These are phyloP conservation scores for Neospermospora avenae DNA, from an alignment of 2,329 filamentous ascomycete species.

Conservation along the genomic window DNA sequence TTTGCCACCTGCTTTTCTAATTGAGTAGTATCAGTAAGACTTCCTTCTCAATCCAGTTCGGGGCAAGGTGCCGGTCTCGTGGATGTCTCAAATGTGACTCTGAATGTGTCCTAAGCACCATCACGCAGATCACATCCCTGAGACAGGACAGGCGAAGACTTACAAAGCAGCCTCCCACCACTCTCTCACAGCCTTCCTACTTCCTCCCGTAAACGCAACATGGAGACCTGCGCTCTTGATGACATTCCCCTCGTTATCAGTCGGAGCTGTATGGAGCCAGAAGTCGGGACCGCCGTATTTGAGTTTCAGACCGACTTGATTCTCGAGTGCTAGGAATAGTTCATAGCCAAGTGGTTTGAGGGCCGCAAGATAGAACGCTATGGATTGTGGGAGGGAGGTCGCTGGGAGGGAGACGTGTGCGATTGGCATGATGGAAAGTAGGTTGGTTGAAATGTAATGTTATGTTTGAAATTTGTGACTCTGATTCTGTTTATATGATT, in stretches of 20 bases:
- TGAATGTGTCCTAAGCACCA: too few relatives aligned
- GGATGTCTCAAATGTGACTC: too few relatives aligned
- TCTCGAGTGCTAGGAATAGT: slow-evolving; percentile 8
- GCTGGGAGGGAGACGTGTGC: slow-evolving; percentile 20
- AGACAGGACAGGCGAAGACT: too few relatives aligned
- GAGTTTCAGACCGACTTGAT: neutral
- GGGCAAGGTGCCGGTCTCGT: too few relatives aligned
- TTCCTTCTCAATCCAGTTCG: neutral
- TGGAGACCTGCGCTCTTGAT: neutral
- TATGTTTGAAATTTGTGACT: too few relatives aligned
- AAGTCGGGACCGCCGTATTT: slow-evolving; percentile 18
- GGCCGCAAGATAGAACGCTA: slow-evolving; percentile 13
- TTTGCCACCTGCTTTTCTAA: slow-evolving; percentile 18
- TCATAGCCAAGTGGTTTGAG: slow-evolving; percentile 17
- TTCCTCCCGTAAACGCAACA: slow-evolving; percentile 14
- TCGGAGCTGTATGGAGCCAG: slow-evolving; percentile 12
- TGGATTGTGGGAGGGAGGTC: slow-evolving; percentile 8
- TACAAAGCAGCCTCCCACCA: slow-evolving; percentile 18
- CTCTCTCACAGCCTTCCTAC: slow-evolving; percentile 8
- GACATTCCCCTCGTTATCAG: neutral
- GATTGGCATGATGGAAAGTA: slow-evolving; percentile 10
- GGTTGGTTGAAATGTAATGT: too few relatives aligned
- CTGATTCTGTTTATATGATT: too few relatives aligned
- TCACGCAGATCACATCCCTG: too few relatives aligned
- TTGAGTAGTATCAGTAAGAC: neutral